Evolutionary conservation across 2,329 filamentous ascomycete species (phyloP).

Genomic region (Aspergillus calidoustus): DNA sequence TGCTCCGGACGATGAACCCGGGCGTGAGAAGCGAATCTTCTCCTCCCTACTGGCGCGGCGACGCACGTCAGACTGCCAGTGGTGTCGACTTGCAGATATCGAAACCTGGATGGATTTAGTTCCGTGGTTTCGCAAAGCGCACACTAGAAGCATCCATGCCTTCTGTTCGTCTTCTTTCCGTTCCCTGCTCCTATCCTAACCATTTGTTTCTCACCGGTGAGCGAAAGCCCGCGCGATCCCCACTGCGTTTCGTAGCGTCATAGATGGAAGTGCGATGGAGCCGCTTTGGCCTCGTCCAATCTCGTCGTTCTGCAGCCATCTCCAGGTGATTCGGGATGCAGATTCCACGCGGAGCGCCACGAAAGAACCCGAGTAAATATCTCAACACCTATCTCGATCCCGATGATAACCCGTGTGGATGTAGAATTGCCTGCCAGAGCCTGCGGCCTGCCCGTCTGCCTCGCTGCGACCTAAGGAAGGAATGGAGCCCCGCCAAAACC

Average conservation of each 20-base stretch:
- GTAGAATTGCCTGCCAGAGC: background rate
- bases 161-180: slow-evolving; percentile 15
- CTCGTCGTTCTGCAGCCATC: slow-evolving; percentile 10
- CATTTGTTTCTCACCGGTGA: slow-evolving; percentile 29
- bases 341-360: background rate
- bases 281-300: slow-evolving; percentile 18
- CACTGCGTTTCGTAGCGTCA: slow-evolving; percentile 35
- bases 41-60: background rate
- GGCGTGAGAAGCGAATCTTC: background rate
- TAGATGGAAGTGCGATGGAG: slow-evolving; percentile 19
- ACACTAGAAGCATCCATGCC: slow-evolving; percentile 10
- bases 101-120: background rate
- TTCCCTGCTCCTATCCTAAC: slow-evolving; percentile 23
- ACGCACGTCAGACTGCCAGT: slow-evolving; percentile 5
- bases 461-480: background rate
- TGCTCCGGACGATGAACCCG: background rate
- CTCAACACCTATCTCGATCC: slow-evolving; percentile 1
- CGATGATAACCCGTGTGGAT: slow-evolving; percentile 12
- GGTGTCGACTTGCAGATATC: background rate
- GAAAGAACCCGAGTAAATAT: slow-evolving; percentile 13
- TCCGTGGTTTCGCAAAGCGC: background rate
- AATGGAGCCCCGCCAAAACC: slow-evolving; percentile 23
- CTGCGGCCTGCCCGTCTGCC: background rate
- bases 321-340: background rate
- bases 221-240: slow-evolving; percentile 18